A percentile compares a stretch with the other conserved stretches of the same genome.
Conservation (phyloP, 306 rosid species). For the Cicer pinnatifidum region DNA sequence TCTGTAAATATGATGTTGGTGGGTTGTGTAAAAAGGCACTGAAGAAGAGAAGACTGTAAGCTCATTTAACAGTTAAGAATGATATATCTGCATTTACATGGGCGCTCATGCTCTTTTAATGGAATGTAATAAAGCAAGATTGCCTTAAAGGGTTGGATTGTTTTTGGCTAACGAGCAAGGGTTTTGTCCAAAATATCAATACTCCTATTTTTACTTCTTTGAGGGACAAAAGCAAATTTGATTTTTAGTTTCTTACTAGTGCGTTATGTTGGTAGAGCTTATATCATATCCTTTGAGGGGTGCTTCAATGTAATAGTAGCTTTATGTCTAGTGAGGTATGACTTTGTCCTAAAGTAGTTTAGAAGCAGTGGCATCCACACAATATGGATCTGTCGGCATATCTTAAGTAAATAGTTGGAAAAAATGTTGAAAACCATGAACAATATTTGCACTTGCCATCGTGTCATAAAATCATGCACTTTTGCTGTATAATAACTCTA, state of each 20-base stretch:
- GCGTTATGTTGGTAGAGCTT: background rate
- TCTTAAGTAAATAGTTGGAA: too few species aligned
- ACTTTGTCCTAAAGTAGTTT: background rate
- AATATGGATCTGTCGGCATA: too few species aligned
- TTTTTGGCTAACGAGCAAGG: background rate
- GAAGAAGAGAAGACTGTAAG: background rate
- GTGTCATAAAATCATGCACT: too few species aligned
- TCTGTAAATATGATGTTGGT: background rate
- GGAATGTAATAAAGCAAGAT: background rate
- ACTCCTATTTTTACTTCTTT: background rate
- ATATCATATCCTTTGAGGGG: background rate
- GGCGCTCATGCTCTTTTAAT: background rate
- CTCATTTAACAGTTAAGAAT: background rate
- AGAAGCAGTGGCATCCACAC: background rate
- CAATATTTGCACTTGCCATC: too few species aligned
- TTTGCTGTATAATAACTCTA: too few species aligned
- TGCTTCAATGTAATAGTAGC: background rate
- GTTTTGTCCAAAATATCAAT: background rate
- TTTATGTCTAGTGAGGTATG: background rate
- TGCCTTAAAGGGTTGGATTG: background rate
- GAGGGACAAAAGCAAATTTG: background rate
- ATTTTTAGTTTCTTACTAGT: background rate
- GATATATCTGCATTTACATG: background rate
- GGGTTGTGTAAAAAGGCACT: background rate
- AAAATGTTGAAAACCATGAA: too few species aligned